Conservation (phyloP, 176 grass and related monocot genomes). For the Poa annua region DNA sequence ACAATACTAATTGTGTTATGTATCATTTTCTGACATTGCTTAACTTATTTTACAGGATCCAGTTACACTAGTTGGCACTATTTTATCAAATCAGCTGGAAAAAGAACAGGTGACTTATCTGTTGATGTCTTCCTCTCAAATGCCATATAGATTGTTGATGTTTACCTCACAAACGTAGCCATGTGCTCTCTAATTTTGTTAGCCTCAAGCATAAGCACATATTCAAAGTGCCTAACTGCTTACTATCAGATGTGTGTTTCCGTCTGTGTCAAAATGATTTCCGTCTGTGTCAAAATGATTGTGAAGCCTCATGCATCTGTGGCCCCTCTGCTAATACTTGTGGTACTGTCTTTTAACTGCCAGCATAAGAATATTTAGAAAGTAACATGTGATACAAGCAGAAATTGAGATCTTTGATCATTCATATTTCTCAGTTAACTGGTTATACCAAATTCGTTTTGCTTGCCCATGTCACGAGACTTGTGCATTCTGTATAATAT, state of each 20-base stretch:
- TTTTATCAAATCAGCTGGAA: slow-evolving; percentile 63
- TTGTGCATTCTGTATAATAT: slow-evolving; percentile 6
- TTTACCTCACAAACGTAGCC: not conserved
- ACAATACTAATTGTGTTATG: not conserved
- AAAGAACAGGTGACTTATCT: slow-evolving; percentile 59
- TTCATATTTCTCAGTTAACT: slow-evolving; percentile 11
- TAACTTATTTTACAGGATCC: slow-evolving; percentile 58
- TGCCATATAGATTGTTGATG: slow-evolving; percentile 4
- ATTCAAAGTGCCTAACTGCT: not conserved
- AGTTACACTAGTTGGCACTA: slow-evolving; percentile 57
- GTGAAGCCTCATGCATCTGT: not conserved
- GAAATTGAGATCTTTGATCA: not conserved
- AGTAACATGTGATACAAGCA: slow-evolving; percentile 13
- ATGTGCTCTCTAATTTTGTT: not conserved
- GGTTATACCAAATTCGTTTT: slow-evolving; percentile 8
- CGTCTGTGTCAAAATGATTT: slow-evolving; percentile 18
- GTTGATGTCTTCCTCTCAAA: not conserved
- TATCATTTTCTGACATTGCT: slow-evolving; percentile 24
- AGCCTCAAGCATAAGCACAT: not conserved
- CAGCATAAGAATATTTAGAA: not conserved
- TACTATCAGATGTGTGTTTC: not conserved
- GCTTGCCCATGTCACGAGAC: not conserved
- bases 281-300: slow-evolving; percentile 11
- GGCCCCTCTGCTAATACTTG: not conserved
- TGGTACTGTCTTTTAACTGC: not conserved